Conservation (phyloP, 2,329 filamentous ascomycete genomes). For the Trichoderma koningiopsis region DNA sequence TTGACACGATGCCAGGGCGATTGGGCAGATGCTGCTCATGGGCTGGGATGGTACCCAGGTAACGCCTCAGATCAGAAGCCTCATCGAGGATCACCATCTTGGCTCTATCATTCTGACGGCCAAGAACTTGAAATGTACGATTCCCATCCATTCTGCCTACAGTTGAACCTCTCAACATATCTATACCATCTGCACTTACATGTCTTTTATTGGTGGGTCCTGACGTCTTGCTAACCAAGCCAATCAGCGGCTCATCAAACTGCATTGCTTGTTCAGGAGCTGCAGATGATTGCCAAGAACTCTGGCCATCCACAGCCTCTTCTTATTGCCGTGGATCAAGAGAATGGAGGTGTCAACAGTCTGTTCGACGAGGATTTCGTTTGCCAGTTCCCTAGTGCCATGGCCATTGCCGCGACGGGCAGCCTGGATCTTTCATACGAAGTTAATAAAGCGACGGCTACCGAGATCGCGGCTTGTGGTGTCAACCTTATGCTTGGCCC, state of each 20-base stretch:
- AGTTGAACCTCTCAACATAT: neutral
- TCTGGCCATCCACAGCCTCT: slow-evolving; percentile 88
- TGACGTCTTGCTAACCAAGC: slow-evolving; percentile 28
- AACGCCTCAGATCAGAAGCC: slow-evolving; percentile 76
- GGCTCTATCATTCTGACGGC: slow-evolving; percentile 84
- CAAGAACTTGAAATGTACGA: slow-evolving; percentile 80
- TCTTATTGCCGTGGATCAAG: slow-evolving; percentile 89
- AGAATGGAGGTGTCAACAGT: slow-evolving; percentile 97
- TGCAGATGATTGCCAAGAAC: slow-evolving; percentile 89
- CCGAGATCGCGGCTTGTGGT: slow-evolving; percentile 88
- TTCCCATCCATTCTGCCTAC: neutral
- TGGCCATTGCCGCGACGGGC: slow-evolving; percentile 93
- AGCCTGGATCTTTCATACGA: slow-evolving; percentile 83
- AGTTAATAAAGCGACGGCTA: slow-evolving; percentile 88
- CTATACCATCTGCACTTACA: neutral
- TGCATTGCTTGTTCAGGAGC: slow-evolving; percentile 81
- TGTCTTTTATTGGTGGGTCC: slow-evolving; percentile 15
- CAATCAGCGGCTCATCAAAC: slow-evolving; percentile 83
- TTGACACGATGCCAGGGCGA: slow-evolving; percentile 53
- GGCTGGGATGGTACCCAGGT: slow-evolving; percentile 84
- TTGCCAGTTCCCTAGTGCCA: slow-evolving; percentile 93
- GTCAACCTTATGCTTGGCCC: slow-evolving; percentile 96
- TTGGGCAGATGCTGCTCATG: slow-evolving; percentile 80
- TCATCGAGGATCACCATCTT: slow-evolving; percentile 83
- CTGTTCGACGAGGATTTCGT: slow-evolving; percentile 95